Evolutionary conservation across 108 stramenopile species (phyloP), one percentile per base, ranked within the genome.

Genomic region (Fragilaria radians): DNA sequence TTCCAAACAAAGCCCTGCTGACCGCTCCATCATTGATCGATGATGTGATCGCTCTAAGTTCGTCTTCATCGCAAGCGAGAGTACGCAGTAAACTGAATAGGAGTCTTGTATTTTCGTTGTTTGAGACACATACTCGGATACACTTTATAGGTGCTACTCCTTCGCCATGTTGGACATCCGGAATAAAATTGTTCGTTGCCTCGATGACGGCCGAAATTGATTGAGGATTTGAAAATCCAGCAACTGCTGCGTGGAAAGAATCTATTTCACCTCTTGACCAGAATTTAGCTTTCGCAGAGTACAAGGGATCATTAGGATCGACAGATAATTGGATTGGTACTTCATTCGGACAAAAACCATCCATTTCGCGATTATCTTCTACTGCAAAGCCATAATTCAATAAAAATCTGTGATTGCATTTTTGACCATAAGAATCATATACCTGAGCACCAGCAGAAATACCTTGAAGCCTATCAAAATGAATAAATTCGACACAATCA

Each of bases 331-430:
- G 86, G 57, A 97, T 48, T 4, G 81, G 80, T 19, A 97, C 95
- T 78, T 99, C 99, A 78, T 99, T 98, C 11, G 97, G 99, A 81
- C 97, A 97, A 69, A 92, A 96, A 2, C 97, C 96, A 70, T 98
- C 97, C 23, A 88, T 59, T 62, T 98, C 99, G 23, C 76, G 76
- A 70, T 99, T 99, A 61, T 88, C 74, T 76, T 98, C 99, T 5
- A 98, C 95, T 28, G 96, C 89, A 74, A 99, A 99, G 26, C 99
- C 99, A 74, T 99, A 99, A 79, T 99, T 98, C 25, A 99, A 74
- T 27, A 99, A 79, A 66, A 99, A 99, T 0, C 98, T 83, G 72
- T 97, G 96, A 67, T 99, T 99, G 86, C 99, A 99, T 74, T 99
- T 99, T 73, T 98, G 97, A 18, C 99, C 99, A 65, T 99, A 99